Percentiles rank a stretch among this genome's conserved stretches.
Conservation (phyloP, 2,329 filamentous ascomycete genomes). For the Pseudogymnoascus sp. region DNA sequence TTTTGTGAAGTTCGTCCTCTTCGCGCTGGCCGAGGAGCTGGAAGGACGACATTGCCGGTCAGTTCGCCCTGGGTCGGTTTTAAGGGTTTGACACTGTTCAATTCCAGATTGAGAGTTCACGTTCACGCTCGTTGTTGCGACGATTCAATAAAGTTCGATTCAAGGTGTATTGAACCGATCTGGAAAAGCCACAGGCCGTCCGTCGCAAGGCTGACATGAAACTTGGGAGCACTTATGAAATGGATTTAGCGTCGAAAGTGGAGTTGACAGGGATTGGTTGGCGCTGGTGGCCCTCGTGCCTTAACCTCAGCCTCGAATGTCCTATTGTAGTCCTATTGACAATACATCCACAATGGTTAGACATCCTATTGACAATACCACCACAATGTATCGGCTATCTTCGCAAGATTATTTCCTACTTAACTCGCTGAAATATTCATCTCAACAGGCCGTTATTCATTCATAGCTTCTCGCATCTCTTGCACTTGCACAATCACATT, state of each 20-base stretch:
- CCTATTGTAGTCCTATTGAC: not conserved
- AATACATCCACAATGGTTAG: not conserved
- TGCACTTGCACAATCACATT: not conserved
- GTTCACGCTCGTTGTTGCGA: not conserved
- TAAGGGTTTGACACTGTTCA: not conserved
- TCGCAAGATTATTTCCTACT: not conserved
- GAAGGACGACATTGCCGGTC: constrained; percentile 45
- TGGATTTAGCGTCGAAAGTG: not conserved
- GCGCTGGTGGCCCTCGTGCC: not conserved
- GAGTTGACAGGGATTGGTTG: not conserved
- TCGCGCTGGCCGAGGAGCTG: constrained; percentile 64
- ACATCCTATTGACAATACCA: not conserved
- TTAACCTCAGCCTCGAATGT: not conserved
- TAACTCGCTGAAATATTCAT: not conserved
- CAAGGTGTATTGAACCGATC: not conserved
- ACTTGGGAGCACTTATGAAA: not conserved
- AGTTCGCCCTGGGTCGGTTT: not conserved
- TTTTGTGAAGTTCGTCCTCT: constrained; percentile 79
- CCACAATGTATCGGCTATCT: not conserved
- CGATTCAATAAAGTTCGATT: not conserved
- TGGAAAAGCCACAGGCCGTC: not conserved
- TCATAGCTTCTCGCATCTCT: not conserved
- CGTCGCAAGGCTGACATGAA: constrained; percentile 2
- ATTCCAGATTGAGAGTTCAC: not conserved
- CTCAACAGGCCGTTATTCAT: not conserved